Evolutionary conservation across 2,329 filamentous ascomycete genomes (phyloP).

Genomic region (Arthroderma sp.): DNA sequence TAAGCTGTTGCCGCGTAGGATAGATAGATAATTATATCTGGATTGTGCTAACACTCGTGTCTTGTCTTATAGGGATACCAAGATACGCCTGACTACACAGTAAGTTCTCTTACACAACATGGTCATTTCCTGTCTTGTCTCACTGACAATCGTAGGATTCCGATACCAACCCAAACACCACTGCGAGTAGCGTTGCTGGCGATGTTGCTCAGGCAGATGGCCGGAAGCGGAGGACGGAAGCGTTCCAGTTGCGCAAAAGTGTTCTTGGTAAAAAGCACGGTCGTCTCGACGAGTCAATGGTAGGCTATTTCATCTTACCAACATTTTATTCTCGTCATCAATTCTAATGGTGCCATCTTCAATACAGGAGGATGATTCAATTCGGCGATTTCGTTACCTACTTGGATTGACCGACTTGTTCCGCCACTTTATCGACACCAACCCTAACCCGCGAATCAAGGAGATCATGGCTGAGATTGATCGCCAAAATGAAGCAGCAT

Average conservation of each 20-base stretch:
- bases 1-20: neutral
- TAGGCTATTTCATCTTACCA: slow-evolving; percentile 24
- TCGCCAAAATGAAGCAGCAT: slow-evolving; percentile 68
- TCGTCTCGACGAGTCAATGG: slow-evolving; percentile 81
- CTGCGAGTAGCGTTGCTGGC: slow-evolving; percentile 73
- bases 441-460: slow-evolving; percentile 86
- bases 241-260: slow-evolving; percentile 76
- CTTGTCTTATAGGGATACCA: slow-evolving; percentile 34
- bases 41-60: neutral
- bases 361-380: slow-evolving; percentile 76
- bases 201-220: slow-evolving; percentile 59
- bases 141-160: slow-evolving; percentile 40
- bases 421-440: slow-evolving; percentile 96
- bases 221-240: slow-evolving; percentile 73
- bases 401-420: slow-evolving; percentile 92
- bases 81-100: slow-evolving; percentile 52
- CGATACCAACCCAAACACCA: slow-evolving; percentile 54
- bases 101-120: slow-evolving; percentile 20
- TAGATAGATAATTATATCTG: neutral
- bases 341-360: slow-evolving; percentile 12
- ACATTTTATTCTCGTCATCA: neutral
- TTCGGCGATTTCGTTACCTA: slow-evolving; percentile 86
- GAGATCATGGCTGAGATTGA: slow-evolving; percentile 93
- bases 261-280: slow-evolving; percentile 95
- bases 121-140: neutral